Conservation (phyloP, 306 rosid species). For the Bauhinia variegata region DNA sequence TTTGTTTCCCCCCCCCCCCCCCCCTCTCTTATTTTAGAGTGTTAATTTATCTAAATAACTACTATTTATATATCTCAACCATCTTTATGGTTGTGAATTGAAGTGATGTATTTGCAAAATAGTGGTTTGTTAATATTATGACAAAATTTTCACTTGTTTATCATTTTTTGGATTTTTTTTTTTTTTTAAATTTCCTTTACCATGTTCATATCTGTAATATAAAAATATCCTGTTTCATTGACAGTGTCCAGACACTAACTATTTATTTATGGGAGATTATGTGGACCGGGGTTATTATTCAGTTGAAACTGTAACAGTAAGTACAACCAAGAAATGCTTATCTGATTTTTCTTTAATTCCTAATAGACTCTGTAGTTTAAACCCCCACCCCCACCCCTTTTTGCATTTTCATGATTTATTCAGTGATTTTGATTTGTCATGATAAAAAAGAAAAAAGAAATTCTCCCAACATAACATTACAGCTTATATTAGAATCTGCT, state of each 20-base stretch:
- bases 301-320: constrained; percentile 97
- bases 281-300: constrained; percentile 99
- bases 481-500: too few species aligned
- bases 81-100: too few species aligned
- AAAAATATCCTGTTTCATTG: constrained; percentile 31
- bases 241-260: constrained; percentile 99
- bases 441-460: too few species aligned
- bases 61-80: too few species aligned
- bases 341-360: constrained; percentile 18
- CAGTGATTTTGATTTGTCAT: too few species aligned
- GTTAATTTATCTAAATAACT: too few species aligned
- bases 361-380: background rate
- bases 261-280: constrained; percentile 99
- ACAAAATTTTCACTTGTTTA: constrained; percentile 6
- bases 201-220: constrained; percentile 28
- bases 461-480: too few species aligned
- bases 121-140: constrained; percentile 9
- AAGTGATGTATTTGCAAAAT: too few species aligned
- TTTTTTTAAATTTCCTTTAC: background rate
- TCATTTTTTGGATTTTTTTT: constrained; percentile 20
- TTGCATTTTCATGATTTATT: background rate
- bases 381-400: background rate
- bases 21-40: too few species aligned
- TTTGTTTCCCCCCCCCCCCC: too few species aligned
- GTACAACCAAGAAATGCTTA: constrained; percentile 33